Percentiles rank a stretch among this genome's conserved stretches.
These are phyloP conservation scores for Stephania japonica DNA, from an alignment of 164 flowering plant genomes.

Conservation along the genomic window DNA sequence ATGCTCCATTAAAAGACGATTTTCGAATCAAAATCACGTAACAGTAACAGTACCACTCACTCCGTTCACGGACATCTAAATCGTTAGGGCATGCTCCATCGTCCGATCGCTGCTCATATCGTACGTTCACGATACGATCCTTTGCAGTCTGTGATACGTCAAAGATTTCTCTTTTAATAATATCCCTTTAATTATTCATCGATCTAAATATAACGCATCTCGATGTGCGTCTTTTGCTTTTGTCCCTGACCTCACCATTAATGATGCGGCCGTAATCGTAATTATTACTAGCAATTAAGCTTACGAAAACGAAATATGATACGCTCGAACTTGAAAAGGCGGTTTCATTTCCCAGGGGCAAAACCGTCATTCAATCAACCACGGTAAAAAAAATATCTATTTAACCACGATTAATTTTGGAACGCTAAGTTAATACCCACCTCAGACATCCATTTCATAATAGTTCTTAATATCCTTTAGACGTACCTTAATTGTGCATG, in stretches of 20 bases:
- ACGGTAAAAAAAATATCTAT: background rate
- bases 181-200: too few relatives aligned
- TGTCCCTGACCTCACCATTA: background rate
- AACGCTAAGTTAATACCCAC: background rate
- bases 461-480: too few relatives aligned
- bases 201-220: background rate
- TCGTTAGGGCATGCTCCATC: too few relatives aligned
- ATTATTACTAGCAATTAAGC: background rate
- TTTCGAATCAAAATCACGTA: too few relatives aligned
- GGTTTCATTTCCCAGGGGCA: background rate
- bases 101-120: too few relatives aligned
- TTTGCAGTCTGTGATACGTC: background rate
- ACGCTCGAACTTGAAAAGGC: background rate
- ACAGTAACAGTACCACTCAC: too few relatives aligned
- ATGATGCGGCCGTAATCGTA: background rate
- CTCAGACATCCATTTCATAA: too few relatives aligned
- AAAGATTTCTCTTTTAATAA: background rate
- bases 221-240: background rate
- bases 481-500: too few relatives aligned
- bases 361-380: background rate
- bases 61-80: too few relatives aligned
- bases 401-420: background rate
- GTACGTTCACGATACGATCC: background rate
- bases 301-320: conserved; percentile 1
- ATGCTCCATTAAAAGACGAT: too few relatives aligned